A percentile compares a stretch with the other conserved stretches of the same genome.
Evolutionary conservation across 2,329 filamentous ascomycete species (phyloP).

Genomic region (Pseudogymnoascus sp.): DNA sequence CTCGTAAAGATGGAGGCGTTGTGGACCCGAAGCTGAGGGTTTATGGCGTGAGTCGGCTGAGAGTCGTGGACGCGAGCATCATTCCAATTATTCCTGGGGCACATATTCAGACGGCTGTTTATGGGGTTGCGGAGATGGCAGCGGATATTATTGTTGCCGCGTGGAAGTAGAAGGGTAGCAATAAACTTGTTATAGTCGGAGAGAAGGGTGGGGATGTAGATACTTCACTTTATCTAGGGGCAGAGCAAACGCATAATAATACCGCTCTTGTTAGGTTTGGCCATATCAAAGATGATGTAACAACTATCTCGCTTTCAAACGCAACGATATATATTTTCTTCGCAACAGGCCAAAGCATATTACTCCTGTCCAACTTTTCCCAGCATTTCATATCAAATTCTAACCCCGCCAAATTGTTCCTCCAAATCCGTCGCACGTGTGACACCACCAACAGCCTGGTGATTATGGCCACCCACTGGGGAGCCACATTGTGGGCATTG

Average conservation of each 20-base stretch:
- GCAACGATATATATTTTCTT: neutral
- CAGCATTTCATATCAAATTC: slow-evolving; percentile 16
- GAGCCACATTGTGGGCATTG: slow-evolving; percentile 55
- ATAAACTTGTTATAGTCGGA: neutral
- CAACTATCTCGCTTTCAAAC: neutral
- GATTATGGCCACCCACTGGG: slow-evolving; percentile 46
- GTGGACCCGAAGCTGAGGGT: slow-evolving; percentile 20
- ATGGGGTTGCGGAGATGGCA: slow-evolving; percentile 20
- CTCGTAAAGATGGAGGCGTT: slow-evolving; percentile 16
- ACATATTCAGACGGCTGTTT: slow-evolving; percentile 17
- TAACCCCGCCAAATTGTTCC: slow-evolving; percentile 18
- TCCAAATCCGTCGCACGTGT: slow-evolving; percentile 42
- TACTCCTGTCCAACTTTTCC: neutral
- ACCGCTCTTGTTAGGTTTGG: neutral
- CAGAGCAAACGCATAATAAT: neutral
- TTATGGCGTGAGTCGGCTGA: slow-evolving; percentile 17
- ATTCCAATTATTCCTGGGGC: slow-evolving; percentile 17
- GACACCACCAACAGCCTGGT: slow-evolving; percentile 44
- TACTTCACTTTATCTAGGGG: neutral
- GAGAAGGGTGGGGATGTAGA: neutral
- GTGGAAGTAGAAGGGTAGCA: neutral
- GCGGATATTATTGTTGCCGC: slow-evolving; percentile 16
- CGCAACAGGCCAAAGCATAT: neutral
- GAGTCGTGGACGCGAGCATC: slow-evolving; percentile 21
- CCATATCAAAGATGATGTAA: neutral